Evolutionary conservation across 1,139 yeast species (phyloP).

Genomic region (Sugiyamaella castrensis): DNA sequence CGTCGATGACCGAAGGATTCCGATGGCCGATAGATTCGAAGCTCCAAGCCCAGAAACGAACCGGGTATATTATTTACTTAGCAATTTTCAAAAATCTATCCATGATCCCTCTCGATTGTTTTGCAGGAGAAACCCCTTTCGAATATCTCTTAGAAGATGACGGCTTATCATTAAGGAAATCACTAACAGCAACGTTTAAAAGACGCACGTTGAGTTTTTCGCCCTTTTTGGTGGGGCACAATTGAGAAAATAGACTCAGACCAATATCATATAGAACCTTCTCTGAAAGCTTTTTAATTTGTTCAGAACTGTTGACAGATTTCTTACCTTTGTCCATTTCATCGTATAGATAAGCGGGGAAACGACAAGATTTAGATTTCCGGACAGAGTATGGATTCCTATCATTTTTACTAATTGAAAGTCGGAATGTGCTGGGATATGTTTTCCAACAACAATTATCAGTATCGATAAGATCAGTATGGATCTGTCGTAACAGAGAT

Average conservation of each 20-base stretch:
- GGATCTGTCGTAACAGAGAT: constrained; percentile 29
- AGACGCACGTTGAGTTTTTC: constrained; percentile 10
- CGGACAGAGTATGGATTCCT: constrained; percentile 6
- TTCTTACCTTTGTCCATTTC: constrained; percentile 1
- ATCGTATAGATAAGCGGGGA: constrained; percentile 1
- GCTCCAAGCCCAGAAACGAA: background rate
- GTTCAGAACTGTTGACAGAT: background rate
- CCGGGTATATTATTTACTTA: background rate
- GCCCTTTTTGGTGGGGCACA: background rate
- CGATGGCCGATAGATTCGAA: no score
- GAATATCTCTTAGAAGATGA: background rate
- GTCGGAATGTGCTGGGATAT: constrained; percentile 25
- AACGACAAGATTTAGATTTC: constrained; percentile 10
- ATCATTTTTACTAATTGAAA: constrained; percentile 14
- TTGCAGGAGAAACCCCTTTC: background rate
- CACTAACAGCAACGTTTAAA: constrained; percentile 16
- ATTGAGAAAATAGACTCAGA: constrained; percentile 2
- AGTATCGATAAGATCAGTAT: constrained; percentile 25
- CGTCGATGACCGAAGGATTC: no score
- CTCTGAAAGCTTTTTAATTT: background rate
- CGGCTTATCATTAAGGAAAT: constrained; percentile 3
- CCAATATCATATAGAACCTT: background rate
- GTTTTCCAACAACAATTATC: constrained; percentile 24
- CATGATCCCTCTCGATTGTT: constrained; percentile 10
- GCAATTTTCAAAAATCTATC: constrained; percentile 6